Evolutionary conservation across 2,329 filamentous ascomycete species (phyloP).

Genomic region (Chaetomium strumarium): DNA sequence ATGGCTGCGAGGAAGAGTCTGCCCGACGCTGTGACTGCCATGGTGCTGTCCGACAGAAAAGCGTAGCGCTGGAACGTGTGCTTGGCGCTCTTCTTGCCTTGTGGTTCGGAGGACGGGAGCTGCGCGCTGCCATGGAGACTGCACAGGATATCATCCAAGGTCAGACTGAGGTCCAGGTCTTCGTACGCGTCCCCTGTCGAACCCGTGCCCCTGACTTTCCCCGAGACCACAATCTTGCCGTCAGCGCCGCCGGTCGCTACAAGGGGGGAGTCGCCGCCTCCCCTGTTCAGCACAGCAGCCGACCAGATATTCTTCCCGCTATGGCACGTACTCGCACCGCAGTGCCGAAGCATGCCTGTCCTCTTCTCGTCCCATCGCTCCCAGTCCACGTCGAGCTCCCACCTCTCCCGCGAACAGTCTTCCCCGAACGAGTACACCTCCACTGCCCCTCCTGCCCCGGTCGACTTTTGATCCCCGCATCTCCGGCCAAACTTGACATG

Average conservation of each 20-base stretch:
- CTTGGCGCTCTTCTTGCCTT: slow-evolving; percentile 32
- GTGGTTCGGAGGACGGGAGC: slow-evolving; percentile 9
- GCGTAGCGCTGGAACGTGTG: slow-evolving; percentile 56
- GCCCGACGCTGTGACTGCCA: slow-evolving; percentile 57
- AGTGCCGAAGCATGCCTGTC: slow-evolving; percentile 41
- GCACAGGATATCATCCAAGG: slow-evolving; percentile 30
- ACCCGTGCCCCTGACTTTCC: neutral
- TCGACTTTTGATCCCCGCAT: neutral
- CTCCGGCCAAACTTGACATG: slow-evolving; percentile 56
- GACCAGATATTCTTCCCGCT: slow-evolving; percentile 91
- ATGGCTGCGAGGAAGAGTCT: slow-evolving; percentile 47
- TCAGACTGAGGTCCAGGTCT: slow-evolving; percentile 17
- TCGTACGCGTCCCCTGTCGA: neutral
- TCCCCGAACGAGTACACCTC: slow-evolving; percentile 71
- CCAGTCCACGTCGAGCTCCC: slow-evolving; percentile 48
- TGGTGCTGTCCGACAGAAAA: slow-evolving; percentile 50
- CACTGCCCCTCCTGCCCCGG: slow-evolving; percentile 8
- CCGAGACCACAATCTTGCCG: slow-evolving; percentile 53
- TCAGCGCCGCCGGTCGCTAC: slow-evolving; percentile 82
- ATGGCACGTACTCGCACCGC: slow-evolving; percentile 58
- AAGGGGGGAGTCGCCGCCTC: slow-evolving; percentile 30
- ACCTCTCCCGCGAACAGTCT: slow-evolving; percentile 70
- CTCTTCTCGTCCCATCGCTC: neutral
- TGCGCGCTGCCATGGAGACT: slow-evolving; percentile 16
- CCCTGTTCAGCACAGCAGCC: slow-evolving; percentile 40